A percentile compares a stretch with the other conserved stretches of the same genome.
phyloP scores from a whole-genome alignment of 2,329 filamentous ascomycete genomes.

The Pseudogymnoascus pannorum region DNA sequence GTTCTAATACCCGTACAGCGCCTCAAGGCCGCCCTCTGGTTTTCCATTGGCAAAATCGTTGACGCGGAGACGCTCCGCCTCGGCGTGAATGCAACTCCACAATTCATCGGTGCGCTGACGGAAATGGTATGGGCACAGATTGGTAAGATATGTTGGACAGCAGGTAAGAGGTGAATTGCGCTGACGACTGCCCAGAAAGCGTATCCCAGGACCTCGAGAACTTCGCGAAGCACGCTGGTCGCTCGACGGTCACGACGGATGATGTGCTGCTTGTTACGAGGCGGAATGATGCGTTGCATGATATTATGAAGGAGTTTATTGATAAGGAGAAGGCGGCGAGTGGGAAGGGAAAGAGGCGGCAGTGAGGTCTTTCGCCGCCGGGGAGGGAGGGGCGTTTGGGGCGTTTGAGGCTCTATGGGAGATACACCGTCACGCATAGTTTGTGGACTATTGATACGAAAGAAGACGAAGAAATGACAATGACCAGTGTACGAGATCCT shows the following conservation, averaged over 20 bases:
- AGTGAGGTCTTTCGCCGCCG: not conserved
- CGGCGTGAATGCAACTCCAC: slow-evolving; percentile 79
- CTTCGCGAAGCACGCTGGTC: slow-evolving; percentile 70
- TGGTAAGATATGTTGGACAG: slow-evolving; percentile 41
- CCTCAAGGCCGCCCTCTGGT: slow-evolving; percentile 80
- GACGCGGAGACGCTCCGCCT: slow-evolving; percentile 71
- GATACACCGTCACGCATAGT: not conserved
- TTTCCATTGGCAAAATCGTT: slow-evolving; percentile 76
- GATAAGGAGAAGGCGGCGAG: slow-evolving; percentile 49
- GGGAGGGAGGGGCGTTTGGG: not conserved
- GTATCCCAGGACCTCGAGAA: slow-evolving; percentile 54
- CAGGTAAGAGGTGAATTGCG: not conserved
- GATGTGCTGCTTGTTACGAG: slow-evolving; percentile 84
- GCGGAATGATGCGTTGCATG: slow-evolving; percentile 77
- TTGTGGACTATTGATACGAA: not conserved
- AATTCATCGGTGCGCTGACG: slow-evolving; percentile 79
- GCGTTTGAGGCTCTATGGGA: not conserved
- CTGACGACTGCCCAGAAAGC: slow-evolving; percentile 35
- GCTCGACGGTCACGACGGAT: slow-evolving; percentile 71
- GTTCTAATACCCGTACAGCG: slow-evolving; percentile 42
- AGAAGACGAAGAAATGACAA: not conserved
- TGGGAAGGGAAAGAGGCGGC: slow-evolving; percentile 15
- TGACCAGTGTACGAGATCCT: not conserved
- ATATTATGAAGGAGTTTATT: slow-evolving; percentile 63
- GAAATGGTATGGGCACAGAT: slow-evolving; percentile 86